Evolutionary conservation across 768 basidiomycete species (phyloP).

Genomic region (Mycena sanguinolenta): DNA sequence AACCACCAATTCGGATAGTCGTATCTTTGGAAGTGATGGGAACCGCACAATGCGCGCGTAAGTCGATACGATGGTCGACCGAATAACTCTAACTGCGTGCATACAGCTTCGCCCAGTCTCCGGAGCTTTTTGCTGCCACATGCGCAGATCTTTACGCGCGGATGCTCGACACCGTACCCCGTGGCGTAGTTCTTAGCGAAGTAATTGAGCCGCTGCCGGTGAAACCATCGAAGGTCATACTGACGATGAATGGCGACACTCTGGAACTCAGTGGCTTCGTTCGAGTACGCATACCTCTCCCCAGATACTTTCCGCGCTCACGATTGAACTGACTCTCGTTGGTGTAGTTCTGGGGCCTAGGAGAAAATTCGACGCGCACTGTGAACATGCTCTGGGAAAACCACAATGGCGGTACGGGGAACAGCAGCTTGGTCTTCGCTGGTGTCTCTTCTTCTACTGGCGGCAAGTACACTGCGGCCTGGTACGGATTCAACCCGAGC

Average conservation of each 20-base stretch:
- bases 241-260: not conserved
- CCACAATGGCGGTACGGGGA: not conserved
- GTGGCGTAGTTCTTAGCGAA: not conserved
- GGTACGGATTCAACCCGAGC: not conserved
- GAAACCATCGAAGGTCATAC: not conserved
- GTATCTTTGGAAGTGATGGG: not conserved
- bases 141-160: not conserved
- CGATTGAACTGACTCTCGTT: not conserved
- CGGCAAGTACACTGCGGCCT: conserved; percentile 15
- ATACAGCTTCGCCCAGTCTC: not conserved
- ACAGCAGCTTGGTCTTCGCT: not conserved
- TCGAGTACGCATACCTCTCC: not conserved
- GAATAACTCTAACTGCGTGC: not conserved
- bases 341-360: conserved; percentile 14
- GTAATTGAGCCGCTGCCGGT: not conserved
- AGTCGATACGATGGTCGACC: not conserved
- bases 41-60: not conserved
- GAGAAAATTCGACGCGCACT: not conserved
- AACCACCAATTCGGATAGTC: not conserved
- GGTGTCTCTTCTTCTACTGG: not conserved
- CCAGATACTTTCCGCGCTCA: too few relatives aligned
- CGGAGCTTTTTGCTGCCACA: not conserved
- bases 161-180: not conserved
- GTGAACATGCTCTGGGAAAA: conserved; percentile 4
- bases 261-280: not conserved